Conservation (phyloP, 1,284 basidiomycete genomes). For the Marasmius oreades region DNA sequence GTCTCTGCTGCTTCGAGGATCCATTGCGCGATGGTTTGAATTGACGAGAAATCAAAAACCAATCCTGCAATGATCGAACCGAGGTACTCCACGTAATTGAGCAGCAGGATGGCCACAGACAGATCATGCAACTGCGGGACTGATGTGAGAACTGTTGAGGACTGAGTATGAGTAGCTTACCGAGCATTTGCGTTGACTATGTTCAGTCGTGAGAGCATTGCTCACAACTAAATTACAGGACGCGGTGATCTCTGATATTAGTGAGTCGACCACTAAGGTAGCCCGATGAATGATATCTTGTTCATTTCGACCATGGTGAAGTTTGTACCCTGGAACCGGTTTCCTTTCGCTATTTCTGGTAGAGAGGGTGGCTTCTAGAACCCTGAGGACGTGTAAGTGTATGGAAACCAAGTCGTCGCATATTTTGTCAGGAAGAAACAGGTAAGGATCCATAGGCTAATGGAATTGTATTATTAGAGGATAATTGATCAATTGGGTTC, state of each 20-base stretch:
- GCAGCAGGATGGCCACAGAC: conserved; percentile 26
- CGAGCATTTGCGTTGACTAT: too few relatives aligned
- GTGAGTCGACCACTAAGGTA: background rate
- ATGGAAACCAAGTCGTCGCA: background rate
- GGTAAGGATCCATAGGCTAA: conserved; percentile 8
- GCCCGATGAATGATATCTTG: conserved; percentile 3
- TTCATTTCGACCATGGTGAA: background rate
- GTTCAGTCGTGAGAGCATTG: background rate
- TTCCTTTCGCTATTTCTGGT: background rate
- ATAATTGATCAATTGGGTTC: conserved; percentile 15
- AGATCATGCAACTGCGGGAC: conserved; percentile 4
- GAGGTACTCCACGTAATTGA: conserved; percentile 34
- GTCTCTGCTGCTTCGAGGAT: conserved; percentile 36
- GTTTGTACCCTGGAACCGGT: background rate
- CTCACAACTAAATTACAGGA: background rate
- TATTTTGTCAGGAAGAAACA: background rate
- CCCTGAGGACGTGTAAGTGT: background rate
- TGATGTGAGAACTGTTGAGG: conserved; percentile 1
- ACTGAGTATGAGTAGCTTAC: background rate
- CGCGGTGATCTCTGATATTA: conserved; percentile 1
- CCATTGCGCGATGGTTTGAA: conserved; percentile 39
- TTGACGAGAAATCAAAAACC: conserved; percentile 46
- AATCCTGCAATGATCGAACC: conserved; percentile 22
- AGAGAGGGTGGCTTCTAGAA: background rate
- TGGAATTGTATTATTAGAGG: conserved; percentile 2